Evolutionary conservation across 1,284 basidiomycete species (phyloP), one percentile per base, ranked within the genome.

Genomic region (Malassezia yamatoensis): DNA sequence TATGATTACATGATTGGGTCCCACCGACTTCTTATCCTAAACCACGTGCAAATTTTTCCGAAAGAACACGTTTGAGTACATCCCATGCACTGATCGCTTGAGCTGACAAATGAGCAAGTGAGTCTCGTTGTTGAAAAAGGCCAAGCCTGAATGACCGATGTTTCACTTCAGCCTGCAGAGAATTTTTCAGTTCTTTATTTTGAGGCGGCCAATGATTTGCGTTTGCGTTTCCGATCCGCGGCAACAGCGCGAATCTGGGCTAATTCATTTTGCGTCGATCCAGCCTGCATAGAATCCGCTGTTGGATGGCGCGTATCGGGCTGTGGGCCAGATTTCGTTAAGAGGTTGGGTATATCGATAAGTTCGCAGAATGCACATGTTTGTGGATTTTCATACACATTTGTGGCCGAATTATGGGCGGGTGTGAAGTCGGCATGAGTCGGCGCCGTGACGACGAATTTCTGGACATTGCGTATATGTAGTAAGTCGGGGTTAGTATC

Each of bases 321-420:
- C 24, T 29, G 24, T 3, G 24, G 4, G 7, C 24, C 4, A 7
- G 7, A 29, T 29, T 29, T 29, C 24, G 24, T 29, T 7, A 7
- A 7, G 24, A 29, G 84, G 76, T 94, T 91, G 61, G 83, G 80
- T 33, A 98, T 81, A 3, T 82, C 81, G 29, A 96, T 71, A 79
- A 94, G 82, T 24, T 78, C 75, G 66, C 88, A 89, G 63, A 96
- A 86, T 1, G 88, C 85, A 53, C 83, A 83, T 0, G 91, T 98
- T 70, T 96, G 93, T 9, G 88, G 86, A 68, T 94, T 96, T 5
- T 84, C 83, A 75, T 88, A 91, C 78, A 83, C 84, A 6, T 29
- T 7, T 29, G 24, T 7, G 24, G 24, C 24, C 24, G 24, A 29
- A 29, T 29, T 3, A 29, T 29, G 4, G 3, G 24, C 24, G 24